Evolutionary conservation across 2,329 filamentous ascomycete species (phyloP).

Genomic region (Simplicillium aogashimaense): DNA sequence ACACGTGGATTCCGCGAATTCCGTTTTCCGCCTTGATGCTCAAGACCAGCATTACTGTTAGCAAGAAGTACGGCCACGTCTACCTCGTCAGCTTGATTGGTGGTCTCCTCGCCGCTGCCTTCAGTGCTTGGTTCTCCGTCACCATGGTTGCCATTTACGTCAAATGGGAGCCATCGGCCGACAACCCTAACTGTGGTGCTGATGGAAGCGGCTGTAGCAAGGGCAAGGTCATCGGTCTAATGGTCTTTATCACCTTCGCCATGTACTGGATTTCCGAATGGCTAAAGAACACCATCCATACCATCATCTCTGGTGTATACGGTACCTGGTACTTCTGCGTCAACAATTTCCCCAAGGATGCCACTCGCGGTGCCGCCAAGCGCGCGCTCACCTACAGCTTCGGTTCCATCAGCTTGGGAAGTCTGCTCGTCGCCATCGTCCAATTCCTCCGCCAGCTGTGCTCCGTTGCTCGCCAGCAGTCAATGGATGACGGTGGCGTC

Average conservation of each 20-base stretch:
- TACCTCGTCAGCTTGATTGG: conserved; percentile 80
- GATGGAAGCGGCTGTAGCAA: conserved; percentile 54
- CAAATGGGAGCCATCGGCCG: conserved; percentile 58
- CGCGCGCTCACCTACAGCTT: conserved; percentile 85
- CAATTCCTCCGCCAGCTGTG: conserved; percentile 75
- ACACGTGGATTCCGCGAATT: conserved; percentile 81
- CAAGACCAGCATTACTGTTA: conserved; percentile 74
- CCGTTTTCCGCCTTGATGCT: conserved; percentile 89
- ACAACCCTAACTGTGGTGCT: conserved; percentile 41
- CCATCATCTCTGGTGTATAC: conserved; percentile 78
- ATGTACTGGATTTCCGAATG: conserved; percentile 93
- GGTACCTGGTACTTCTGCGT: conserved; percentile 86
- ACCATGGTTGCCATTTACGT: conserved; percentile 82
- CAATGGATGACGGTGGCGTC: conserved; percentile 58
- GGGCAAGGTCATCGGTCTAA: conserved; percentile 71
- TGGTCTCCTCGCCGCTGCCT: conserved; percentile 63
- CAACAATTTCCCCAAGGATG: conserved; percentile 59
- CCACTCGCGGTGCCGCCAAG: conserved; percentile 74
- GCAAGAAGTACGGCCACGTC: conserved; percentile 75
- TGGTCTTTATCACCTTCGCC: conserved; percentile 82
- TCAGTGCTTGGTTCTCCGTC: conserved; percentile 77
- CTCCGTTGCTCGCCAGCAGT: conserved; percentile 59
- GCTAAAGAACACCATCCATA: conserved; percentile 89
- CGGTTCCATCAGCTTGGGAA: conserved; percentile 81
- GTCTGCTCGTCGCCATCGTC: conserved; percentile 76